Percentiles rank a stretch among this genome's conserved stretches.
These are phyloP conservation scores for Tricholoma matsutake DNA, from an alignment of 768 basidiomycete species.

Conservation along the genomic window DNA sequence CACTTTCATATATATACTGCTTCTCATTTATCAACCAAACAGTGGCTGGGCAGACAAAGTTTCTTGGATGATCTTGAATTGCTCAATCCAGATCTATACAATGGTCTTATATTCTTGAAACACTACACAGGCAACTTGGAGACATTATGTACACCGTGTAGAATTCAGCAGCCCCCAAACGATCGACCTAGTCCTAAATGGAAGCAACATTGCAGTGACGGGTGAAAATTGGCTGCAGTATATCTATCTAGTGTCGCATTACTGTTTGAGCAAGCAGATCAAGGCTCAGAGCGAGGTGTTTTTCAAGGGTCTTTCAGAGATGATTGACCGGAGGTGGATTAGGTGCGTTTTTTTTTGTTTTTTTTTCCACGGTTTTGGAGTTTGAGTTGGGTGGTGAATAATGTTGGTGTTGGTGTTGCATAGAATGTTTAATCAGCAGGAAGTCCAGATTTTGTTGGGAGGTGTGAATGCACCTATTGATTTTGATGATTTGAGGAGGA, in stretches of 20 bases:
- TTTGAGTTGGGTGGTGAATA: no score
- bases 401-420: background rate
- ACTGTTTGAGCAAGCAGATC: conserved; percentile 87
- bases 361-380: no score
- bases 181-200: conserved; percentile 77
- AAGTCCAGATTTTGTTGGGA: conserved; percentile 88
- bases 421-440: conserved; percentile 97
- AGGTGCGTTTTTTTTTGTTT: no score
- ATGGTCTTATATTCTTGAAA: conserved; percentile 89
- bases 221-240: conserved; percentile 87
- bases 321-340: conserved; percentile 90
- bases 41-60: conserved; percentile 92
- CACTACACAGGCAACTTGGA: conserved; percentile 83
- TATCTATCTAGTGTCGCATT: conserved; percentile 86
- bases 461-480: conserved; percentile 86
- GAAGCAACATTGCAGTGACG: conserved; percentile 83
- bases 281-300: conserved; percentile 79
- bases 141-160: no score
- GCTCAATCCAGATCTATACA: conserved; percentile 88
- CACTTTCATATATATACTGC: no score
- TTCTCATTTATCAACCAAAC: background rate
- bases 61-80: conserved; percentile 92
- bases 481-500: conserved; percentile 68
- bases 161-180: conserved; percentile 81
- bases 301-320: conserved; percentile 89